These are phyloP conservation scores for Globisporangium iwayamae DNA, from an alignment of 352 stramenopile genomes.

Conservation along the genomic window DNA sequence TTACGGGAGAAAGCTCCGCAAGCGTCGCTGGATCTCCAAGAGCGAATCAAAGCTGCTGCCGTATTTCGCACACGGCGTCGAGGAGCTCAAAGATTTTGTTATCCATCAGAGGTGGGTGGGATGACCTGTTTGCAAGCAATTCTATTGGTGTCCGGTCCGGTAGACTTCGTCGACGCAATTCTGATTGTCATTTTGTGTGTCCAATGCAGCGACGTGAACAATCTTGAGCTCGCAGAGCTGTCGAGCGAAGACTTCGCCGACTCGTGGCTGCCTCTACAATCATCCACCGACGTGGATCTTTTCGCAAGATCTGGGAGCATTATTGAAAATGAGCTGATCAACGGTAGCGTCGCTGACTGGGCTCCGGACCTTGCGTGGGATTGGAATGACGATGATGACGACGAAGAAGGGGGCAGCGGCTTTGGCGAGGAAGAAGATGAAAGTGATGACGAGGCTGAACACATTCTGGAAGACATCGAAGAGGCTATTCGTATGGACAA, in stretches of 20 bases:
- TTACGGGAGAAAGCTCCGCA: slow-evolving; percentile 53
- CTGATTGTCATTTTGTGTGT: neutral
- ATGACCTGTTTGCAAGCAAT: neutral
- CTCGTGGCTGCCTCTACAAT: slow-evolving; percentile 8
- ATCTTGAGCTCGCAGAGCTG: neutral
- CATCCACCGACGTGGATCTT: slow-evolving; percentile 5
- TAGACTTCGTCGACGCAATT: neutral
- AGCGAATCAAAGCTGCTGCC: slow-evolving; percentile 56
- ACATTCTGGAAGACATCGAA: neutral
- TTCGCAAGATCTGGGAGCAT: slow-evolving; percentile 10
- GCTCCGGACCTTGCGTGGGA: neutral
- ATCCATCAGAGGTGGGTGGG: slow-evolving; percentile 42
- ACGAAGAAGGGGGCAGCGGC: slow-evolving; percentile 4
- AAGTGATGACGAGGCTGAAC: slow-evolving; percentile 37
- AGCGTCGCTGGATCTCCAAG: slow-evolving; percentile 55
- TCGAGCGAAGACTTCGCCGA: neutral
- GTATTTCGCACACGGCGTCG: slow-evolving; percentile 57
- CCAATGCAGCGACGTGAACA: slow-evolving; percentile 14
- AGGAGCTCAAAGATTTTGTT: slow-evolving; percentile 60
- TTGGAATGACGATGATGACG: slow-evolving; percentile 11
- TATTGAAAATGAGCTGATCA: slow-evolving; percentile 17
- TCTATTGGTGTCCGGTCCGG: neutral
- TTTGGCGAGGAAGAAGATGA: slow-evolving; percentile 29
- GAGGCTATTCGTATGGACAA: neutral
- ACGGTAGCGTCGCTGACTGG: slow-evolving; percentile 13